These are phyloP conservation scores for Metarhizium brunneum DNA, from an alignment of 2,329 filamentous ascomycete species.

Conservation along the genomic window DNA sequence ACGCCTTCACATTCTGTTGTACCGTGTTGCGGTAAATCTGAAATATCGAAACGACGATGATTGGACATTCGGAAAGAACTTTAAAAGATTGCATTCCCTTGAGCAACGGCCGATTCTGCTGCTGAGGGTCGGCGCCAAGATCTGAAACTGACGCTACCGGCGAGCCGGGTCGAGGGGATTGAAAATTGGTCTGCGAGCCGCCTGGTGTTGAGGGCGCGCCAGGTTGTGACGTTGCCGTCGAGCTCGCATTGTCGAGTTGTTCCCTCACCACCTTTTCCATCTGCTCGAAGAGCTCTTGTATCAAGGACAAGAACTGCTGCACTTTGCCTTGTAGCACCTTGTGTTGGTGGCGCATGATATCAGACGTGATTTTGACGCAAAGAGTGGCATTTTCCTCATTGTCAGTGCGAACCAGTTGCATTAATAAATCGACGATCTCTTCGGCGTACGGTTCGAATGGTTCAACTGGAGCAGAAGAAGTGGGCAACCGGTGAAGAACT, in stretches of 20 bases:
- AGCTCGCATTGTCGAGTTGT: slow-evolving; percentile 73
- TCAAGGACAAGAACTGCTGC: slow-evolving; percentile 81
- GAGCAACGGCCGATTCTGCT: slow-evolving; percentile 69
- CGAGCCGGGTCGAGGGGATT: slow-evolving; percentile 83
- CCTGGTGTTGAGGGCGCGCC: slow-evolving; percentile 59
- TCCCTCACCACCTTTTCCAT: slow-evolving; percentile 94
- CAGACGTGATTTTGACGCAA: slow-evolving; percentile 96
- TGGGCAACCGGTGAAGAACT: slow-evolving; percentile 77
- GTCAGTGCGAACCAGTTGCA: slow-evolving; percentile 79
- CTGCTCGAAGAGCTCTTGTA: slow-evolving; percentile 90
- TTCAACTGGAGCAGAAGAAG: slow-evolving; percentile 63
- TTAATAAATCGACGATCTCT: slow-evolving; percentile 82
- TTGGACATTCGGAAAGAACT: slow-evolving; percentile 92
- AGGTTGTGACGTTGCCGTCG: slow-evolving; percentile 39
- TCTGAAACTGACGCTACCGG: slow-evolving; percentile 77
- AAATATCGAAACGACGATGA: slow-evolving; percentile 97
- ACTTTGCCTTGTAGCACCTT: slow-evolving; percentile 72
- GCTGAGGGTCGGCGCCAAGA: slow-evolving; percentile 69
- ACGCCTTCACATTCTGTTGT: slow-evolving; percentile 75
- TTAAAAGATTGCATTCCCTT: slow-evolving; percentile 99
- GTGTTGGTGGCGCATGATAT: slow-evolving; percentile 86
- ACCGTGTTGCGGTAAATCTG: slow-evolving; percentile 81
- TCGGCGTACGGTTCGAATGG: slow-evolving; percentile 80
- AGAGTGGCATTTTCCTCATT: slow-evolving; percentile 99
- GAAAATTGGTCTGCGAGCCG: slow-evolving; percentile 61